A percentile compares a stretch with the other conserved stretches of the same genome.
Conservation (phyloP, 306 rosid species). For the Prunus persica region DNA sequence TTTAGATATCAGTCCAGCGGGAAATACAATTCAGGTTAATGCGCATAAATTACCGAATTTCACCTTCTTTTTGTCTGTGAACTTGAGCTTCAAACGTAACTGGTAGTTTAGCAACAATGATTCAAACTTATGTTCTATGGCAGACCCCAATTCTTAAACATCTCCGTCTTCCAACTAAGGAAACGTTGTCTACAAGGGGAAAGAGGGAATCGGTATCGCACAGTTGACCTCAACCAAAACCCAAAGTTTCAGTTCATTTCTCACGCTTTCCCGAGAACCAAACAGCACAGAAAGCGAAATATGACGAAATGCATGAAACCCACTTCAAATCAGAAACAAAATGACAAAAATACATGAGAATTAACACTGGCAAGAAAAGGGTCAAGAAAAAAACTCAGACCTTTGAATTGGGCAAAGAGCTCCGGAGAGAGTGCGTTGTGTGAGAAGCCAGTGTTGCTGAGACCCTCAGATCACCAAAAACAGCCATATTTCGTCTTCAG, state of each 20-base stretch:
- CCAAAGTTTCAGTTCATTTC: constrained; percentile 13
- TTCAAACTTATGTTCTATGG: background rate
- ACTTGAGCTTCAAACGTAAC: background rate
- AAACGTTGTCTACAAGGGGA: background rate
- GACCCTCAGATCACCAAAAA: constrained; percentile 68
- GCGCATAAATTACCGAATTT: background rate
- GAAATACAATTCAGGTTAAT: background rate
- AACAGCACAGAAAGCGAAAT: background rate
- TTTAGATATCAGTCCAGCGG: background rate
- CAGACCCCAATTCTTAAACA: background rate
- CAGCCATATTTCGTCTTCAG: constrained; percentile 46
- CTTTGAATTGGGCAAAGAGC: constrained; percentile 56
- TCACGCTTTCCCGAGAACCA: background rate
- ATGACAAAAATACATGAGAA: background rate
- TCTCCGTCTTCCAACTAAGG: background rate
- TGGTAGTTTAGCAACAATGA: background rate
- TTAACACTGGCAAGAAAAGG: background rate
- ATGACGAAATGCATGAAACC: background rate
- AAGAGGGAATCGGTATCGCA: background rate
- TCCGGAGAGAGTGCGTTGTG: constrained; percentile 43
- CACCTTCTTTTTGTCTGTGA: background rate
- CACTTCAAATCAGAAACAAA: constrained; percentile 1
- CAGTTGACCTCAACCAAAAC: constrained; percentile 2
- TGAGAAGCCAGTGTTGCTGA: constrained; percentile 63
- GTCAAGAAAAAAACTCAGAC: constrained; percentile 21